A percentile compares a stretch with the other conserved stretches of the same genome.
phyloP scores from a whole-genome alignment of 306 rosid genomes.

The cucumber (Cucumis sativus) region DNA sequence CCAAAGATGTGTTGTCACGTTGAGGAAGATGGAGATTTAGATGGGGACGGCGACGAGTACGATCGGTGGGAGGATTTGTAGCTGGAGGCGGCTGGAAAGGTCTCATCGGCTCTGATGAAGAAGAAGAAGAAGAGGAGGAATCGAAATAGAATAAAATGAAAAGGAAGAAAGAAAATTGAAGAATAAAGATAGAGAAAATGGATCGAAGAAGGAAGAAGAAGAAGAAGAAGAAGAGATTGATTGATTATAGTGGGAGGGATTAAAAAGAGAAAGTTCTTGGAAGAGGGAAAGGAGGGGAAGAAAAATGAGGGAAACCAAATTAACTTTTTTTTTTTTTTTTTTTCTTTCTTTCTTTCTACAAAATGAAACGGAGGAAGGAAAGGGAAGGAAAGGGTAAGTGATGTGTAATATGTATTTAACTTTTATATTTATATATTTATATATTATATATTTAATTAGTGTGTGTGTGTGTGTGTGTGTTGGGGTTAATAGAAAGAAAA shows the following conservation, averaged over 20 bases:
- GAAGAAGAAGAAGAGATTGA: too few relatives aligned
- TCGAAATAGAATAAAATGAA: not conserved
- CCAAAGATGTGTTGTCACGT: conserved; percentile 32
- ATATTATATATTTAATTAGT: not conserved
- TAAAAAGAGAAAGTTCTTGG: not conserved
- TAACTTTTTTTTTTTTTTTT: not conserved
- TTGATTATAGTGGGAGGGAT: too few relatives aligned
- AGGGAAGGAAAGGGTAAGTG: not conserved
- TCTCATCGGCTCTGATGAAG: conserved; percentile 27
- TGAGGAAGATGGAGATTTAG: conserved; percentile 54
- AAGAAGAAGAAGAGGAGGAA: not conserved
- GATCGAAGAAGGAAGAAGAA: not conserved
- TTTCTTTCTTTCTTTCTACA: too few relatives aligned
- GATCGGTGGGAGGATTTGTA: not conserved
- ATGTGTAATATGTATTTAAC: too few relatives aligned
- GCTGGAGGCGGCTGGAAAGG: conserved; percentile 40
- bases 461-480: not conserved
- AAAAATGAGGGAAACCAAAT: not conserved
- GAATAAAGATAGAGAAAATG: not conserved
- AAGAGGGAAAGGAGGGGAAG: not conserved
- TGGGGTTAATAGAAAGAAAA: not conserved
- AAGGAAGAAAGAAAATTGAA: not conserved
- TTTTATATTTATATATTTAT: not conserved
- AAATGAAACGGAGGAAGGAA: not conserved
- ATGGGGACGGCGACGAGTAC: conserved; percentile 37